Percentiles rank a stretch among this genome's conserved stretches.
Conservation (phyloP, 495 filamentous ascomycete genomes). For the Trichocladium uniseriatum region DNA sequence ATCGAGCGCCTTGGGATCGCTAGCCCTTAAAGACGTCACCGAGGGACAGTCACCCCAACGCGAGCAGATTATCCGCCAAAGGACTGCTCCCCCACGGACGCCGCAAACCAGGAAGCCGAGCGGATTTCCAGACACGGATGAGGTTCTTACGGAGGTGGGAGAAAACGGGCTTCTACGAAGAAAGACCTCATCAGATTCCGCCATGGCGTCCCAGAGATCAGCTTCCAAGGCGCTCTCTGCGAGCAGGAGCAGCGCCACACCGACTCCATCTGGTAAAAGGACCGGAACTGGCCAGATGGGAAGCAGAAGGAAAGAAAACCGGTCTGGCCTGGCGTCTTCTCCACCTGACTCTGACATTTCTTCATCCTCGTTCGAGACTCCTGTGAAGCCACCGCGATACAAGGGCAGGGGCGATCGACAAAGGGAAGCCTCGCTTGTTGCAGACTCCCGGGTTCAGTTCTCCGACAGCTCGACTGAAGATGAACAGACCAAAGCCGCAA, state of each 20-base stretch:
- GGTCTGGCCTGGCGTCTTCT: constrained; percentile 2
- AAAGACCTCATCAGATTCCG: constrained; percentile 15
- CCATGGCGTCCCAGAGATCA: constrained; percentile 10
- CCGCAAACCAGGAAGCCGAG: constrained; percentile 10
- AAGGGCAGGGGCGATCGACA: constrained; percentile 1
- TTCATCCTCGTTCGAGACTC: constrained; percentile 9
- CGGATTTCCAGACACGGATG: constrained; percentile 6
- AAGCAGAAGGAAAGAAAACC: constrained; percentile 3
- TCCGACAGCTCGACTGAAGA: constrained; percentile 20
- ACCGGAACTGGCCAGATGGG: not conserved
- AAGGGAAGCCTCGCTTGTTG: constrained; percentile 12
- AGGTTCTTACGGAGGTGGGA: not conserved
- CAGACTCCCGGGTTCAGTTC: constrained; percentile 4
- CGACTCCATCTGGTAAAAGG: constrained; percentile 8
- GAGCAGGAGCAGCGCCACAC: constrained; percentile 1
- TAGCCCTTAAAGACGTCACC: constrained; percentile 21
- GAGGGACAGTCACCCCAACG: constrained; percentile 6
- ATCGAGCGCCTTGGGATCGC: constrained; percentile 36
- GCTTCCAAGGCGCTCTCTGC: constrained; percentile 2
- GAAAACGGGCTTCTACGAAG: not conserved
- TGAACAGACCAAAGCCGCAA: constrained; percentile 31
- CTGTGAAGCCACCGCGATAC: not conserved
- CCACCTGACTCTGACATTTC: constrained; percentile 16
- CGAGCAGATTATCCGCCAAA: constrained; percentile 7
- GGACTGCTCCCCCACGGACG: constrained; percentile 12